Conservation (phyloP, 177 flowering plant genomes). For the Vitis hybrid region DNA sequence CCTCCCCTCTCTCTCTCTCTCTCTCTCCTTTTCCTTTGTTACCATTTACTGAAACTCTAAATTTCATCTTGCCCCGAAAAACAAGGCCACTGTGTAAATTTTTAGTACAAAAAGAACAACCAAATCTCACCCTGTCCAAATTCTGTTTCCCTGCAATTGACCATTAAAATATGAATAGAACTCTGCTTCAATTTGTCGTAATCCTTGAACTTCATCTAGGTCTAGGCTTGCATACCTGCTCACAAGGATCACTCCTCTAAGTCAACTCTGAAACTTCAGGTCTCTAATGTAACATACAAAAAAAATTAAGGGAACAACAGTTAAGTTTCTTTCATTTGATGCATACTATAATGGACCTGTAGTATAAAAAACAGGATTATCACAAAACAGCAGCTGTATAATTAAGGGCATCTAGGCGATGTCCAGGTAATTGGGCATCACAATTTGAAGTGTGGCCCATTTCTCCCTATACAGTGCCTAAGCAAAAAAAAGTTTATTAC, state of each 20-base stretch:
- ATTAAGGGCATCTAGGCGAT: background rate
- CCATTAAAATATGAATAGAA: conserved; percentile 74
- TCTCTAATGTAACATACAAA: background rate
- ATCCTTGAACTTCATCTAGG: conserved; percentile 55
- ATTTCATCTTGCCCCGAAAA: background rate
- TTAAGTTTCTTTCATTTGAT: too few relatives aligned
- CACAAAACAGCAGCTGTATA: background rate
- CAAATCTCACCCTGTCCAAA: conserved; percentile 76
- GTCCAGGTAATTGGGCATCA: background rate
- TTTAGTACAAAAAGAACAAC: background rate
- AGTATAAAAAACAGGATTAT: background rate
- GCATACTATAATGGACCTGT: background rate
- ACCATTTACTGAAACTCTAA: too few relatives aligned
- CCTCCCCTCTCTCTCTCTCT: too few relatives aligned
- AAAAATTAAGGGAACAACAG: background rate
- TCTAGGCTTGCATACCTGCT: conserved; percentile 54
- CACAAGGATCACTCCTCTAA: background rate
- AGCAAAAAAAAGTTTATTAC: background rate
- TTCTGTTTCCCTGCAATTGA: conserved; percentile 64
- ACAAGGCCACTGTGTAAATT: background rate
- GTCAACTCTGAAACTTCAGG: background rate
- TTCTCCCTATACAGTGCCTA: background rate
- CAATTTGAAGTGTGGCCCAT: too few relatives aligned
- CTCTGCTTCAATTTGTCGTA: conserved; percentile 58
- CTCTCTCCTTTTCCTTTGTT: too few relatives aligned